Evolutionary conservation across 179 eudicot species (phyloP).

Genomic region (Nepenthes alata): DNA sequence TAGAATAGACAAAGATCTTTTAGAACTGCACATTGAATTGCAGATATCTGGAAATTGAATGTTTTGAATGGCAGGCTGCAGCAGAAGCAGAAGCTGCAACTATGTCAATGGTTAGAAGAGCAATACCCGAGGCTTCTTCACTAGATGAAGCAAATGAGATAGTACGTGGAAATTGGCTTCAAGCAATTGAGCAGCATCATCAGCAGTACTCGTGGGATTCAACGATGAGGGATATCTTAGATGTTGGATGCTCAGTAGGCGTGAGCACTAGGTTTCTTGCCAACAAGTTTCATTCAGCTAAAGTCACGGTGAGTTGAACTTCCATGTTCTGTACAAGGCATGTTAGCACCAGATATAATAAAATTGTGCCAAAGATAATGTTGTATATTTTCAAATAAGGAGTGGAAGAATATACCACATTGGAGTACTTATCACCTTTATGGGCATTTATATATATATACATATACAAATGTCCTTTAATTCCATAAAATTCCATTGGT

Average conservation of each 20-base stretch:
- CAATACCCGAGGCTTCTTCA: constrained; percentile 73
- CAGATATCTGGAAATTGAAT: constrained; percentile 3
- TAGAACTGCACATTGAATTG: background rate
- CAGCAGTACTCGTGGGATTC: constrained; percentile 38
- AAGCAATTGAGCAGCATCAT: constrained; percentile 67
- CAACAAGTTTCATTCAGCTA: constrained; percentile 62
- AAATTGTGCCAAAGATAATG: no score
- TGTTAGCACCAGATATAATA: no score
- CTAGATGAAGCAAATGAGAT: constrained; percentile 80
- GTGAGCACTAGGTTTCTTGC: constrained; percentile 79
- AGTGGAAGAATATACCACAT: no score
- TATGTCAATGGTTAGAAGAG: constrained; percentile 72
- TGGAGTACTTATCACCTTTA: no score
- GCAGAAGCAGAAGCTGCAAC: constrained; percentile 98
- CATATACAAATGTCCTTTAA: no score
- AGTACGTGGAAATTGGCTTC: constrained; percentile 90
- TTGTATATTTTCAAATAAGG: no score
- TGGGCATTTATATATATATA: no score
- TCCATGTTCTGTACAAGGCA: no score
- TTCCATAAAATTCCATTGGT: no score
- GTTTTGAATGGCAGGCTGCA: constrained; percentile 57
- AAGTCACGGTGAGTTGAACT: constrained; percentile 38
- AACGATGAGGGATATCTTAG: constrained; percentile 51
- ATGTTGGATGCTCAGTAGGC: constrained; percentile 90
- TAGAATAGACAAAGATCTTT: no score